Conservation (phyloP, 495 filamentous ascomycete species). For the Xylaria longipes region DNA sequence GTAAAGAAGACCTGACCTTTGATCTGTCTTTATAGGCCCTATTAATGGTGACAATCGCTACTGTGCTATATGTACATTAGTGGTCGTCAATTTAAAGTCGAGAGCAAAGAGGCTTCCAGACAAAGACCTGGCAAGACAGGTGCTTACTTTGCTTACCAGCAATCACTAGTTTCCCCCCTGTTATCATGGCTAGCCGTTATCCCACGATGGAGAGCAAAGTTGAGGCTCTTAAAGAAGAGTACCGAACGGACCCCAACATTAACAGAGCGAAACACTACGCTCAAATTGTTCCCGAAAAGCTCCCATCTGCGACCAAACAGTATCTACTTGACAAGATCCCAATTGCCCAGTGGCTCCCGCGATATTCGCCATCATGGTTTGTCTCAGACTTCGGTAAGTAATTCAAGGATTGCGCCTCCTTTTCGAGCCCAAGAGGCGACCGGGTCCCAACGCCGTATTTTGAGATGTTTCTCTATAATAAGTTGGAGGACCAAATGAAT, state of each 20-base stretch:
- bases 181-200: slow-evolving; percentile 8
- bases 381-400: slow-evolving; percentile 49
- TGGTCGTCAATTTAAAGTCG: background rate
- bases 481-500: background rate
- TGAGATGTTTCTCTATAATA: background rate
- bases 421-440: background rate
- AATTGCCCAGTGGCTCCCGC: slow-evolving; percentile 59
- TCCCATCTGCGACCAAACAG: slow-evolving; percentile 48
- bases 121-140: background rate
- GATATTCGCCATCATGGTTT: slow-evolving; percentile 55
- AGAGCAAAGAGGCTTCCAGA: background rate
- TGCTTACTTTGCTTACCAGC: background rate
- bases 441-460: background rate
- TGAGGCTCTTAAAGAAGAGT: slow-evolving; percentile 35
- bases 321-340: slow-evolving; percentile 60
- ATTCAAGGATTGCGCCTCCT: background rate
- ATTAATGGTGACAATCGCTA: background rate
- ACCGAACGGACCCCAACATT: slow-evolving; percentile 45
- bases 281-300: slow-evolving; percentile 35
- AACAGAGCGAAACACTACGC: slow-evolving; percentile 43
- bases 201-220: slow-evolving; percentile 2
- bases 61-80: background rate
- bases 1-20: background rate
- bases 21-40: background rate
- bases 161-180: background rate